A percentile compares a stretch with the other conserved stretches of the same genome.
Conservation (phyloP, 805 yeast species). For the Kuraishia hungarica region DNA sequence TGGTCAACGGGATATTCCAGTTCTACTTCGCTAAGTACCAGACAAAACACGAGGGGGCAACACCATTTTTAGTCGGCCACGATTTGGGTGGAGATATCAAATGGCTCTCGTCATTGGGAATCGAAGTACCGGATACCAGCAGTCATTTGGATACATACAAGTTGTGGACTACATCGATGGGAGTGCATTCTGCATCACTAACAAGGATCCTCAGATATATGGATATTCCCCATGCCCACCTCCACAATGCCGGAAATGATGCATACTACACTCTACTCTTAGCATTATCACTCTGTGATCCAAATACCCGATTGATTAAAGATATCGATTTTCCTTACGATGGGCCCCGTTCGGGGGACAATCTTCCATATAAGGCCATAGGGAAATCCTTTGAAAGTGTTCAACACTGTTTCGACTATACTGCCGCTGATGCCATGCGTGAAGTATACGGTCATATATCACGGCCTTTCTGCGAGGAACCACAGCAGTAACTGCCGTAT, state of each 20-base stretch:
- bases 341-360: neutral
- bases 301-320: slow-evolving; percentile 11
- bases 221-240: slow-evolving; percentile 45
- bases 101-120: slow-evolving; percentile 40
- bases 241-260: slow-evolving; percentile 71
- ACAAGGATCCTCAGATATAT: slow-evolving; percentile 36
- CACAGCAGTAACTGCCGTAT: neutral
- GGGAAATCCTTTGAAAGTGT: neutral
- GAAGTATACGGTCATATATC: neutral
- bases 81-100: slow-evolving; percentile 43
- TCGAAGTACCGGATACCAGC: slow-evolving; percentile 30
- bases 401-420: neutral
- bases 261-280: slow-evolving; percentile 51
- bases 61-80: slow-evolving; percentile 44
- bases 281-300: slow-evolving; percentile 45
- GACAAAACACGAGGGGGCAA: neutral
- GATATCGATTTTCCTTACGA: neutral
- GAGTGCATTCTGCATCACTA: slow-evolving; percentile 33
- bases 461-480: neutral
- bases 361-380: neutral
- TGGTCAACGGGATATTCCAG: slow-evolving; percentile 34
- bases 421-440: neutral
- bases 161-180: slow-evolving; percentile 31
- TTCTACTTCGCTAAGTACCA: slow-evolving; percentile 26
- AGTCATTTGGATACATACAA: slow-evolving; percentile 37